Evolutionary conservation across 441 rosid genomes (phyloP).

Genomic region (Bruguiera hainesii): DNA sequence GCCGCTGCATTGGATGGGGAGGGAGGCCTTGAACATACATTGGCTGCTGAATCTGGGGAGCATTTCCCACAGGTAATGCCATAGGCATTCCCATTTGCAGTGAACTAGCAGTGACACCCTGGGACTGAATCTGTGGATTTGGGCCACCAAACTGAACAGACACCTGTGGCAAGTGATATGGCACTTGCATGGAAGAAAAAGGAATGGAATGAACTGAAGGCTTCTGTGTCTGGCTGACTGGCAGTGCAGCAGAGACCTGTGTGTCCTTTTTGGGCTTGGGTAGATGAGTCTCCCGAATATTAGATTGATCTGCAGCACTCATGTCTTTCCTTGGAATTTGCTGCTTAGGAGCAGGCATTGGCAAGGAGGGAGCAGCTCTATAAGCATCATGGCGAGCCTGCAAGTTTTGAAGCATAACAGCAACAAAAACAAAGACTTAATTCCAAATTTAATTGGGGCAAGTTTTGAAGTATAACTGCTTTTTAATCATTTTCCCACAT

Average conservation of each 20-base stretch:
- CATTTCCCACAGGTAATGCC: constrained; percentile 62
- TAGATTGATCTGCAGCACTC: constrained; percentile 41
- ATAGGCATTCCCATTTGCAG: constrained; percentile 75
- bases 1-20: constrained; percentile 74
- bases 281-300: constrained; percentile 43
- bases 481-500: too few species aligned
- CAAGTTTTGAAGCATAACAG: constrained; percentile 19
- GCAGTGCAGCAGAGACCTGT: constrained; percentile 45
- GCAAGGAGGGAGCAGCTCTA: constrained; percentile 50
- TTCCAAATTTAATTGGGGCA: neutral
- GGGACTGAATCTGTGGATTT: constrained; percentile 71
- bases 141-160: constrained; percentile 75
- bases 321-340: constrained; percentile 52
- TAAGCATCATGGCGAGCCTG: constrained; percentile 70
- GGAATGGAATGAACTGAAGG: constrained; percentile 49
- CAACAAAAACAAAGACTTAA: neutral
- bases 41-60: constrained; percentile 75
- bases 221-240: constrained; percentile 57
- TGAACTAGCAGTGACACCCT: constrained; percentile 51
- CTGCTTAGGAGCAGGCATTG: constrained; percentile 57
- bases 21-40: constrained; percentile 78
- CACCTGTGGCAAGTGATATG: constrained; percentile 65
- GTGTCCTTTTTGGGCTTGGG: constrained; percentile 55
- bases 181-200: constrained; percentile 66
- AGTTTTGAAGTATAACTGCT: neutral